Evolutionary conservation across 305 asterid species (phyloP).

Genomic region (Fraxinus dipetala): DNA sequence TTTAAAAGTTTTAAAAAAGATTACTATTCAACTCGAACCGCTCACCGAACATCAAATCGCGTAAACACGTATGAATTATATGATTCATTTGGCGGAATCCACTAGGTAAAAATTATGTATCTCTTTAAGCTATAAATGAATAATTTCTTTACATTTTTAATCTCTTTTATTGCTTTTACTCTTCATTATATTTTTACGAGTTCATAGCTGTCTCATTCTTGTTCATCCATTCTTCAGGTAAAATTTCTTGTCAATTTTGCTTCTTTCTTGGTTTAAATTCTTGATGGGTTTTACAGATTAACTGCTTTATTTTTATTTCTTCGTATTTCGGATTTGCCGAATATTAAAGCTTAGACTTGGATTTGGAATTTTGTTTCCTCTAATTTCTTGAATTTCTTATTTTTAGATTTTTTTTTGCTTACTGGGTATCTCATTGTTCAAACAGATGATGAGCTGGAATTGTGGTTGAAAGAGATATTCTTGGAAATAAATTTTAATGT

Average conservation of each 20-base stretch:
- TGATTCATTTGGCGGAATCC: conserved; percentile 41
- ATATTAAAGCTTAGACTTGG: not conserved
- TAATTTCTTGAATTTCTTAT: conserved; percentile 10
- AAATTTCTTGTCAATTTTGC: not conserved
- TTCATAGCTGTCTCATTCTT: conserved; percentile 15
- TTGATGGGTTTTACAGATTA: conserved; percentile 4
- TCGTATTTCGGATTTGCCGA: not conserved
- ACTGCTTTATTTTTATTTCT: not conserved
- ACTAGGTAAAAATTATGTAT: conserved; percentile 25
- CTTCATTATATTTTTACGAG: not conserved
- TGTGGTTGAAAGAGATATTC: not conserved
- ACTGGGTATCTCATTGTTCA: conserved; percentile 7
- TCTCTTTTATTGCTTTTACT: not conserved
- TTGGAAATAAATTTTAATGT: not conserved
- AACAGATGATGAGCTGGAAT: not conserved
- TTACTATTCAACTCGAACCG: not conserved
- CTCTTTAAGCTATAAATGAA: conserved; percentile 14
- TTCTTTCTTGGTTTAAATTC: not conserved
- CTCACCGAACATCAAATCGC: not conserved
- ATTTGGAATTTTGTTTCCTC: not conserved
- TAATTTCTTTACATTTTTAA: not conserved
- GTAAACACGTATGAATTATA: conserved; percentile 12
- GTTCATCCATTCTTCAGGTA: conserved; percentile 24
- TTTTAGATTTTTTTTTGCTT: conserved; percentile 3
- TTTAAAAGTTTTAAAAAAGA: not conserved